These are phyloP conservation scores for Diplotaxis tenuifolia DNA, from an alignment of 345 rosid species.

Conservation along the genomic window DNA sequence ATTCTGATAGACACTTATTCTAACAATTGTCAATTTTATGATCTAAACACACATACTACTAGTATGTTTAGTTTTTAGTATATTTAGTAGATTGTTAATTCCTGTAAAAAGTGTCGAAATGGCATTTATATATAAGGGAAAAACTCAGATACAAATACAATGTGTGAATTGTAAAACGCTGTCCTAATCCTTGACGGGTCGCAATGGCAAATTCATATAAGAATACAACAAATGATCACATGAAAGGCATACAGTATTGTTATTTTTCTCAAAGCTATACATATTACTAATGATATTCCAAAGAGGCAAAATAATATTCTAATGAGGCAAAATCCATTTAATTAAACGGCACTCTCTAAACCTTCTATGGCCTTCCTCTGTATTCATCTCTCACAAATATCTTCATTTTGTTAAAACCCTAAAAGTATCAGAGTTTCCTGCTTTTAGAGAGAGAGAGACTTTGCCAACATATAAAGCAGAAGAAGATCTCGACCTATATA, in stretches of 20 bases:
- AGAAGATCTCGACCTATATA: slow-evolving; percentile 24
- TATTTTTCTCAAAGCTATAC: background rate
- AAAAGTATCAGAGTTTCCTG: slow-evolving; percentile 1
- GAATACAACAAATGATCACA: background rate
- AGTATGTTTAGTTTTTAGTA: background rate
- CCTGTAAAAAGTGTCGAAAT: background rate
- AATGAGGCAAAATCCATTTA: slow-evolving; percentile 1
- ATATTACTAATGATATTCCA: slow-evolving; percentile 15
- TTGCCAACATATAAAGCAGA: slow-evolving; percentile 10
- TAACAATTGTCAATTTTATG: background rate
- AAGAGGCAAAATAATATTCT: slow-evolving; percentile 7
- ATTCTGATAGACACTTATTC: background rate
- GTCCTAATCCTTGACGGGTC: background rate
- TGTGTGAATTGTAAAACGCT: background rate
- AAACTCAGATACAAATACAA: background rate
- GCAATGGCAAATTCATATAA: background rate
- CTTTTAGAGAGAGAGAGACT: slow-evolving; percentile 8
- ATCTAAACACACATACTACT: background rate
- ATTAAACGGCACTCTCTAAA: slow-evolving; percentile 11
- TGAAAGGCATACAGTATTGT: background rate
- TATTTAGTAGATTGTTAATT: background rate
- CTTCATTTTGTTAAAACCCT: slow-evolving; percentile 32
- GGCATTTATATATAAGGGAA: background rate
- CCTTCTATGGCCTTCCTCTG: slow-evolving; percentile 31
- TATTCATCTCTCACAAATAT: slow-evolving; percentile 21